Conservation (phyloP, 352 stramenopile genomes). For the Saprolegnia diclina region DNA sequence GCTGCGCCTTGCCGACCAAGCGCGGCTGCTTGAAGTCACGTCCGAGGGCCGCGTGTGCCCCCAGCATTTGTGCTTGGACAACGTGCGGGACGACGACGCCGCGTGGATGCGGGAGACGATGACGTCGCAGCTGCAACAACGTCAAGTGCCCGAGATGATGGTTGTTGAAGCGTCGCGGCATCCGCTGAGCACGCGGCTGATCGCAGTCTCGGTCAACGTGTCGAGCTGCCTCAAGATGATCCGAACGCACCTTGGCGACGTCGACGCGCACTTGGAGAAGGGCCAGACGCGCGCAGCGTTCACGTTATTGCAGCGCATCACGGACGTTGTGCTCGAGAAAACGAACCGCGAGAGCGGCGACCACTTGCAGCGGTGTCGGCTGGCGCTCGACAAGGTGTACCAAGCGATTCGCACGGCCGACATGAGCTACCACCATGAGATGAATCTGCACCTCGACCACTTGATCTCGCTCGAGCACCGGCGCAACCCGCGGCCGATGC, state of each 20-base stretch:
- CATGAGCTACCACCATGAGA: neutral
- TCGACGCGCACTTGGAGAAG: conserved; percentile 16
- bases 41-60: neutral
- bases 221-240: conserved; percentile 8
- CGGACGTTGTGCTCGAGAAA: neutral
- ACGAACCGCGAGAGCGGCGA: conserved; percentile 10
- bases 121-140: neutral
- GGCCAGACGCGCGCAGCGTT: conserved; percentile 7
- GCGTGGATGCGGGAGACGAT: conserved; percentile 8
- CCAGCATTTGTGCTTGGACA: neutral
- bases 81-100: neutral
- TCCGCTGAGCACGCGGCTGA: conserved; percentile 11
- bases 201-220: neutral
- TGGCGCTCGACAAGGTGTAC: conserved; percentile 6
- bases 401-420: conserved; percentile 9
- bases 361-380: conserved; percentile 17
- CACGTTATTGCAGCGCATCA: neutral
- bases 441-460: neutral
- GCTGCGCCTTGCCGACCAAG: neutral
- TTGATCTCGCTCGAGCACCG: neutral
- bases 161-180: conserved; percentile 20
- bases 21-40: neutral
- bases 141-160: neutral
- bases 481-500: neutral
- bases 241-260: conserved; percentile 1